Evolutionary conservation across 306 rosid species (phyloP), one percentile per base, ranked within the genome.

Genomic region (Crotalaria pallida): DNA sequence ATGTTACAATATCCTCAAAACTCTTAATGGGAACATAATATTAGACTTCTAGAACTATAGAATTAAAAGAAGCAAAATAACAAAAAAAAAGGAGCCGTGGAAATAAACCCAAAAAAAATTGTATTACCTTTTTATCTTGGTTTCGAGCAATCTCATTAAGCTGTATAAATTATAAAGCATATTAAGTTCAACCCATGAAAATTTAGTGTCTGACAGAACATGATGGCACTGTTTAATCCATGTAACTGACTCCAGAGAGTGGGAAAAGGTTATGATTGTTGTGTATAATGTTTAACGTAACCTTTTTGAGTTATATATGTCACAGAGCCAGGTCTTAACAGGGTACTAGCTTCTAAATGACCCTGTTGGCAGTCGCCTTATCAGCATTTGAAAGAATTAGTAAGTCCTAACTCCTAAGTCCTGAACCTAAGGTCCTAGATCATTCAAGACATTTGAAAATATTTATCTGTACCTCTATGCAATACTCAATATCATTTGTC

Each of bases 391-490:
- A 48, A 62, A 80, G 77, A 57, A 55, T 36, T 19, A 75, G 29
- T 29, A 57, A 55, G n/a, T n/a, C n/a, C n/a, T n/a, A n/a, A n/a
- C 33, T 31, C 62, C 49, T 22, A 12, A 45, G 47, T 18, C 58
- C 41, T 55, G 21, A 41, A 13, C 15, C 31, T 56, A 58, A 64
- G 58, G 73, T 45, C 36, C 69, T 38, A 62, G 48, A 78, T 61
- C 41, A 55, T 11, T 34, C 22, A 10, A 47, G 26, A 11, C 4
- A 49, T 49, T 17, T 22, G 65, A 74, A 18, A 43, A 64, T 74
- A 44, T 22, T 51, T 53, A 55, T 47, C 19, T 58, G 33, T 81
- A 90, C 96, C 96, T 90, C 96, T 83, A 90, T 84, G 82, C 96
- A 88, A 58, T 77, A 86, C 58, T 84, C 96, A 31, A 81, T 83